Conservation (phyloP, 2,329 filamentous ascomycete genomes). For the Colletotrichum higginsianum region DNA sequence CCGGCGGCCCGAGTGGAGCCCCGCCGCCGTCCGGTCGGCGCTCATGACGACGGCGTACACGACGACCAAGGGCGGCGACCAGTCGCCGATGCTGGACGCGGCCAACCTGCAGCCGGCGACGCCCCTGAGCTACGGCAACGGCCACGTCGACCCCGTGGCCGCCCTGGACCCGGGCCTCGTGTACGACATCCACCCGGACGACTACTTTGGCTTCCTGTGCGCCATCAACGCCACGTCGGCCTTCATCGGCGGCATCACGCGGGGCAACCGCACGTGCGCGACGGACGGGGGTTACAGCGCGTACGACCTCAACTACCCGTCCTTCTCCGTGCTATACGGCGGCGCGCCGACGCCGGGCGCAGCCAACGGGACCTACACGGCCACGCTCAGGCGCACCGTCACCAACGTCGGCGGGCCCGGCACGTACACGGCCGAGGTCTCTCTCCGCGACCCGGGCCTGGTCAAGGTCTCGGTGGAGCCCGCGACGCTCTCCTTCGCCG, state of each 20-base stretch:
- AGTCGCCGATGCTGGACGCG: constrained; percentile 11
- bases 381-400: constrained; percentile 37
- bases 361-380: constrained; percentile 27
- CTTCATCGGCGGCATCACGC: constrained; percentile 25
- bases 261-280: constrained; percentile 32
- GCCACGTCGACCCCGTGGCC: constrained; percentile 44
- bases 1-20: constrained; percentile 36
- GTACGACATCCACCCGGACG: constrained; percentile 43
- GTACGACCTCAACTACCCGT: constrained; percentile 42
- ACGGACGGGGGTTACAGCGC: constrained; percentile 17
- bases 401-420: constrained; percentile 35
- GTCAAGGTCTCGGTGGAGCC: constrained; percentile 18
- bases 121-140: constrained; percentile 35
- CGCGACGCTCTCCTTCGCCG: constrained; percentile 14
- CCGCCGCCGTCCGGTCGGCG: constrained; percentile 33
- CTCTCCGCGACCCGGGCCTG: constrained; percentile 7
- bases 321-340: constrained; percentile 34
- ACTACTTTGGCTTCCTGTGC: constrained; percentile 47
- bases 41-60: constrained; percentile 39
- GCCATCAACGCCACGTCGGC: constrained; percentile 44
- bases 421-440: constrained; percentile 30
- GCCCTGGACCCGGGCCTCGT: constrained; percentile 45
- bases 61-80: constrained; percentile 12
- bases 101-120: constrained; percentile 1
- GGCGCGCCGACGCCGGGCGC: not conserved